phyloP scores from a whole-genome alignment of 2,329 filamentous ascomycete genomes.

The Dendryphion nanum region DNA sequence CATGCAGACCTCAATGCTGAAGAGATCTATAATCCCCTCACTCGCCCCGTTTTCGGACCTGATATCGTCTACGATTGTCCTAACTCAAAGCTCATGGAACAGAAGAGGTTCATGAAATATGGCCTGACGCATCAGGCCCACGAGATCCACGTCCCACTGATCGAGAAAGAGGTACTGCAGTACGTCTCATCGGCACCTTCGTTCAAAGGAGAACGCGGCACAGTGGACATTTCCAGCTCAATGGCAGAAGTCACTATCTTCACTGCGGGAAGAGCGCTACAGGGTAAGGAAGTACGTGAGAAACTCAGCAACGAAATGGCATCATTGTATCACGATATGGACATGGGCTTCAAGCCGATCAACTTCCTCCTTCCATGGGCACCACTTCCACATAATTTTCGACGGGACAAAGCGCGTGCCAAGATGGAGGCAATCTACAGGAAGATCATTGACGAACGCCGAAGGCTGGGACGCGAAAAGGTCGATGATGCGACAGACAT shows the following conservation, averaged over 20 bases:
- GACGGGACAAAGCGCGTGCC: constrained; percentile 70
- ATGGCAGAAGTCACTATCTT: constrained; percentile 83
- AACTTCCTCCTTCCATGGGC: constrained; percentile 83
- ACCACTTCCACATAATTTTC: constrained; percentile 74
- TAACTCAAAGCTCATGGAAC: constrained; percentile 26
- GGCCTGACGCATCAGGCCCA: constrained; percentile 69
- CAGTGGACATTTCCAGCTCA: constrained; percentile 64
- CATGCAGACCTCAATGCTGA: constrained; percentile 54
- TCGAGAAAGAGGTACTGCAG: constrained; percentile 66
- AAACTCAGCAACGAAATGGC: constrained; percentile 75
- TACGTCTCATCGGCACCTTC: constrained; percentile 64
- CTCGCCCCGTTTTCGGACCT: constrained; percentile 21
- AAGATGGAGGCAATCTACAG: constrained; percentile 76
- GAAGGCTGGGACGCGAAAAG: constrained; percentile 34
- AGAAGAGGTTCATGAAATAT: constrained; percentile 64
- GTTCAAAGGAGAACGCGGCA: constrained; percentile 63
- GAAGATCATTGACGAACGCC: constrained; percentile 69
- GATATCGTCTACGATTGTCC: constrained; percentile 28
- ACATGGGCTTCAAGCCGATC: constrained; percentile 78
- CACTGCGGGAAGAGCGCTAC: constrained; percentile 76
- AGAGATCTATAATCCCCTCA: constrained; percentile 53
- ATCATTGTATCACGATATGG: constrained; percentile 75
- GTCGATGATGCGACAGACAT: constrained; percentile 58
- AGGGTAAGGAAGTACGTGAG: constrained; percentile 73
- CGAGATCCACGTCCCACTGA: constrained; percentile 69